A percentile compares a stretch with the other conserved stretches of the same genome.
These are phyloP conservation scores for Pseudocercospora fijiensis DNA, from an alignment of 2,329 filamentous ascomycete species.

Conservation along the genomic window DNA sequence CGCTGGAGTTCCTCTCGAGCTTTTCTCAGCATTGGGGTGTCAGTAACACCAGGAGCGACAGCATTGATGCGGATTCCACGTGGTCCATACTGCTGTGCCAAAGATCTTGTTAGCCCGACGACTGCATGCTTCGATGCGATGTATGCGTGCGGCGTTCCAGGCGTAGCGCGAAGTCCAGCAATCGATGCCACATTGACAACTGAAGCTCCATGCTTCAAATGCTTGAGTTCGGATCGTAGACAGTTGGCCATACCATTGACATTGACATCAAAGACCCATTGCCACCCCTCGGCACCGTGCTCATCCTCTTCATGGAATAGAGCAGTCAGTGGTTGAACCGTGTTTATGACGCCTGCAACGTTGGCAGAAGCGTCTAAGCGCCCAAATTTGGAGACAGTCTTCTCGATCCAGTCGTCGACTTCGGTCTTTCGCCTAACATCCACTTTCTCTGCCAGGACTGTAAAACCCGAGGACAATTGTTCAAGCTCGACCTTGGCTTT, in stretches of 20 bases:
- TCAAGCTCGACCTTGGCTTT: conserved; percentile 26
- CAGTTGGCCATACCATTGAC: background rate
- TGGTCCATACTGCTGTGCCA: background rate
- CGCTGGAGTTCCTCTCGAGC: background rate
- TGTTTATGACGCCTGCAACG: background rate
- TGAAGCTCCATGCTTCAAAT: background rate
- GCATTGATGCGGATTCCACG: background rate
- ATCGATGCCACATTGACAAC: background rate
- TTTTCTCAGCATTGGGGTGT: background rate
- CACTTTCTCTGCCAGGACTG: background rate
- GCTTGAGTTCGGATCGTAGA: background rate
- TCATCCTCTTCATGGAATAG: background rate
- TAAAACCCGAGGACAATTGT: conserved; percentile 14
- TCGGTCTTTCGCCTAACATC: background rate
- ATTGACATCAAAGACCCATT: background rate
- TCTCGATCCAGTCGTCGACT: background rate
- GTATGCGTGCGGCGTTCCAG: background rate
- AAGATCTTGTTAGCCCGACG: background rate
- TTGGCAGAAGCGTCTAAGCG: conserved; percentile 2
- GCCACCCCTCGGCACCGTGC: conserved; percentile 9
- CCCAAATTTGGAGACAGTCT: conserved; percentile 1
- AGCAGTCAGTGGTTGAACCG: background rate
- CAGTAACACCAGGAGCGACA: background rate
- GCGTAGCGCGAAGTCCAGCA: background rate
- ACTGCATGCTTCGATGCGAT: background rate